A percentile compares a stretch with the other conserved stretches of the same genome.
phyloP scores from a whole-genome alignment of 495 filamentous ascomycete species.

The Tuber umbilicatum region DNA sequence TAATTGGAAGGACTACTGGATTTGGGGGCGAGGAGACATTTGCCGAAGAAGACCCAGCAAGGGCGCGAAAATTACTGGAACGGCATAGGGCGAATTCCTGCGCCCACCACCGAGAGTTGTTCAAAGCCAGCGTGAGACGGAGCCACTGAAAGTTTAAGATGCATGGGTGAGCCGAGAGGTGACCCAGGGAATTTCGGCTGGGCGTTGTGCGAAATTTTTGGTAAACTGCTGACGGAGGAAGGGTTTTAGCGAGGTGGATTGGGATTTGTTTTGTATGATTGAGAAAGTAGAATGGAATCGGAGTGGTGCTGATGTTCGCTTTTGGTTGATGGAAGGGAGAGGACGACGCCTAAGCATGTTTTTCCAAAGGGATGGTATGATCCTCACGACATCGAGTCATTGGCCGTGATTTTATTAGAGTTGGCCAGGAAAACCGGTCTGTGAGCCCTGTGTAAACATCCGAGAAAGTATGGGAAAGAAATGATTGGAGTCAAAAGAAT shows the following conservation, averaged over 20 bases:
- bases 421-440: too few species aligned
- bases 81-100: background rate
- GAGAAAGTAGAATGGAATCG: too few species aligned
- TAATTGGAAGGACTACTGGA: background rate
- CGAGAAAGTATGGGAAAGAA: too few species aligned
- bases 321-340: too few species aligned
- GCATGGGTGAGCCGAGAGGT: background rate
- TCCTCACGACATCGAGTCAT: too few species aligned
- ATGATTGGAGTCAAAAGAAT: too few species aligned
- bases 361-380: too few species aligned
- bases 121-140: too few species aligned
- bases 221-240: background rate
- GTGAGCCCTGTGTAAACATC: too few species aligned
- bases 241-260: background rate
- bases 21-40: background rate
- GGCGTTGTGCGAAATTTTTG: background rate
- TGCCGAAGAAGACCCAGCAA: background rate
- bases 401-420: too few species aligned
- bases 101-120: background rate
- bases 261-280: background rate
- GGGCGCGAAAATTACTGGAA: background rate
- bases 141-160: background rate
- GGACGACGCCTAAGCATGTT: too few species aligned
- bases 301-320: too few species aligned
- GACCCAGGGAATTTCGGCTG: background rate